Base-by-base conservation (phyloP, 305 asterid genomes). In the Solanum hybrid region DNA sequence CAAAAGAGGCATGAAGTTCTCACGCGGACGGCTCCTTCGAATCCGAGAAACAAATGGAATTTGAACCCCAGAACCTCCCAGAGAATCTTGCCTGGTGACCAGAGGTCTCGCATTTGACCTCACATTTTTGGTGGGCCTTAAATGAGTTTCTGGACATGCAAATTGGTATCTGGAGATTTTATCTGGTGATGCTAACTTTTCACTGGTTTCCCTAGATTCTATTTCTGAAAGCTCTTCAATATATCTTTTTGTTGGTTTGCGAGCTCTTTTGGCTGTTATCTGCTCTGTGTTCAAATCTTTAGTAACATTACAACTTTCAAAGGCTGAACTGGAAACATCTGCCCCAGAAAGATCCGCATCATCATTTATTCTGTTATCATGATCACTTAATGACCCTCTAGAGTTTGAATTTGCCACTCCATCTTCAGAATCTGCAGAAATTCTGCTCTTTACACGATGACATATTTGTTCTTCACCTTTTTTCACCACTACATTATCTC, bases 1-100 rank as follows among this genome's bases (percentile, higher is more conserved):
- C 99, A 93, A 86, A 84, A 97, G 96, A 86, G 96, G 89, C 95
- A 91, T 94, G 88, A 93, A 93, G 87, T 95, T 95, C 89, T 95
- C 98, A 93, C 99, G 97, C 29, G 99, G 99, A 82, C 99, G 98
- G 90, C 99, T 91, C 89, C 99, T 94, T 80, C 98, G 95, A 91
- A 96, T 88, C 89, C 98, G 94, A 87, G 97, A 96, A 90, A 95
- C 99, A 92, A 92, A 96, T 79, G 99, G 99, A 93, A 97, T 95
- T 93, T 94, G 94, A 90, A 96, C 92, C 86, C 98, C 99, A 87
- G 94, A 94, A 91, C 98, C 99, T 88, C 99, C 98, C 87, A 97
- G 92, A 36, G 98, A 95, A 93, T 97, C 99, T 90, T 91, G 93
- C 93, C 98, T 94, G 79, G 91, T 93, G 92, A 92, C 90, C 37